A percentile compares a stretch with the other conserved stretches of the same genome.
phyloP scores from a whole-genome alignment of 345 rosid species.

The Hypericum perforatum region DNA sequence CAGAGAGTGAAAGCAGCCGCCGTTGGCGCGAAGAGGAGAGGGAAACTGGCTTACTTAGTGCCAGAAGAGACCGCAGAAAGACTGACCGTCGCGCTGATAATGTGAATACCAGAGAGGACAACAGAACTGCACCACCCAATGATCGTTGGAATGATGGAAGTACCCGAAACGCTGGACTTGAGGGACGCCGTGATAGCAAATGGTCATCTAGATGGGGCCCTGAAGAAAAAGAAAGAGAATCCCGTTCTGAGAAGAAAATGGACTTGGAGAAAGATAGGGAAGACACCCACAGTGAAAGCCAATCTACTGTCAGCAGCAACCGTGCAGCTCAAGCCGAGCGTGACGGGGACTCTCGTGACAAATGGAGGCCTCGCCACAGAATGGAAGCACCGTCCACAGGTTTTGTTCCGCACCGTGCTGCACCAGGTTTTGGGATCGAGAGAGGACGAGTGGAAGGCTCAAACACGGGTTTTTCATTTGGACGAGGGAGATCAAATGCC shows the following conservation, averaged over 20 bases:
- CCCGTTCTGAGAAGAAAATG: not conserved
- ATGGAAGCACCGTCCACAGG: conserved; percentile 18
- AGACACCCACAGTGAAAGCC: not conserved
- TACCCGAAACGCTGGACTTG: conserved; percentile 1
- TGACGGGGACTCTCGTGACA: conserved; percentile 13
- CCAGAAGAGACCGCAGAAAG: conserved; percentile 3
- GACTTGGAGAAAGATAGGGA: not conserved
- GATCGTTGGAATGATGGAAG: conserved; percentile 2
- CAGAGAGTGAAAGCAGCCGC: not conserved
- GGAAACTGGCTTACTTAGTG: conserved; percentile 1
- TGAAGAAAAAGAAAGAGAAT: conserved; percentile 2
- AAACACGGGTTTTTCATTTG: conserved; percentile 11
- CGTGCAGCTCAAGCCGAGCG: conserved; percentile 10
- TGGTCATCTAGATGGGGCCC: conserved; percentile 6
- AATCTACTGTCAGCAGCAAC: not conserved
- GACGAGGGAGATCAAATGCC: conserved; percentile 19
- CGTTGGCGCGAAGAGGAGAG: conserved; percentile 4
- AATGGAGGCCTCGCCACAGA: conserved; percentile 22
- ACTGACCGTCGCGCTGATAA: not conserved
- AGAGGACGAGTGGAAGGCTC: conserved; percentile 15
- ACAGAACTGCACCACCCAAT: not conserved
- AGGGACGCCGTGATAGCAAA: not conserved
- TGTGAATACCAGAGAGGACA: not conserved
- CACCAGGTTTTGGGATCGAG: conserved; percentile 21
- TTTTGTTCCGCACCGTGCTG: conserved; percentile 3